Evolutionary conservation across 441 rosid genomes (phyloP).

Genomic region (Adansonia rubrostipa): DNA sequence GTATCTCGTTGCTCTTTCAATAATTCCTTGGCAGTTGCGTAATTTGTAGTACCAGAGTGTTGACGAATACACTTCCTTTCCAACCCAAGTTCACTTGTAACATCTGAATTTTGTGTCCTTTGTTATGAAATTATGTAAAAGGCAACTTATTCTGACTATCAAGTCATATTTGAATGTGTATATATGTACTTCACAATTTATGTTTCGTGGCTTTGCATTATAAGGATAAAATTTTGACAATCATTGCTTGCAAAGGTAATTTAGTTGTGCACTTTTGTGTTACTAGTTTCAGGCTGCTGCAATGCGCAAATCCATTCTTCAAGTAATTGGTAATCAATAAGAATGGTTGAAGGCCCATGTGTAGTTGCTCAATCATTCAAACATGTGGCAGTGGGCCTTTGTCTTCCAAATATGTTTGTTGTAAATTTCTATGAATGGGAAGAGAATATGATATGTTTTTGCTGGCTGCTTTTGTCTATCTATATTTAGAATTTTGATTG

Average conservation of each 20-base stretch:
- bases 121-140: not conserved
- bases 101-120: not conserved
- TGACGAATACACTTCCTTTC: not conserved
- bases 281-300: not conserved
- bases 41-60: not conserved
- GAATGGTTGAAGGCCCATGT: not conserved
- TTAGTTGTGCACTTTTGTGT: not conserved
- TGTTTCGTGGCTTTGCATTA: constrained; percentile 1
- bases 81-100: not conserved
- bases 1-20: not conserved
- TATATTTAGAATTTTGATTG: not conserved
- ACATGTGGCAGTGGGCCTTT: not conserved
- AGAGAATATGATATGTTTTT: not conserved
- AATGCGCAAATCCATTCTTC: not conserved
- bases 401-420: not conserved
- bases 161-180: not conserved
- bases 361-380: not conserved
- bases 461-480: not conserved
- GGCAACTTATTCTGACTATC: not conserved
- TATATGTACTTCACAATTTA: not conserved
- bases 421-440: not conserved
- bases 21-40: constrained; percentile 13
- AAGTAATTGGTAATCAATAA: not conserved
- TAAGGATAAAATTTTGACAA: not conserved
- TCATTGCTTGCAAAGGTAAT: constrained; percentile 13